Evolutionary conservation across 345 rosid species (phyloP).

Genomic region (Eucalyptus pumila): DNA sequence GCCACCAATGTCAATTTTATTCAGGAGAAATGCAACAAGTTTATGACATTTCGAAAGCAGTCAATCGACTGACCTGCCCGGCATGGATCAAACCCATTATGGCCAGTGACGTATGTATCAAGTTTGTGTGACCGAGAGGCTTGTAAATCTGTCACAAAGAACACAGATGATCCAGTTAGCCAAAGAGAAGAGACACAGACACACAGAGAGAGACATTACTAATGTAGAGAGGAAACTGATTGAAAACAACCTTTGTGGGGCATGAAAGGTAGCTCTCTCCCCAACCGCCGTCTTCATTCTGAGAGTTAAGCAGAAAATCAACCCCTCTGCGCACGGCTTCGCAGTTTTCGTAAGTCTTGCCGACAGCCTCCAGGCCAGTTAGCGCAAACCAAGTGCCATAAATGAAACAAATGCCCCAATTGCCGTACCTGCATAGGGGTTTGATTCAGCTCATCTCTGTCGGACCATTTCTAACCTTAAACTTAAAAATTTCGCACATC

Average conservation of each 20-base stretch:
- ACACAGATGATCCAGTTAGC: not conserved
- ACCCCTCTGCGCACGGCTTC: slow-evolving; percentile 23
- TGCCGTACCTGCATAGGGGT: slow-evolving; percentile 18
- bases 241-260: slow-evolving; percentile 21
- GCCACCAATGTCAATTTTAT: not conserved
- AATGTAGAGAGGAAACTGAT: not conserved
- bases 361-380: slow-evolving; percentile 28
- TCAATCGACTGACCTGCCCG: slow-evolving; percentile 16
- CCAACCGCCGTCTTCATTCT: slow-evolving; percentile 50
- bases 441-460: not conserved
- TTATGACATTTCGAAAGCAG: not conserved
- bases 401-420: slow-evolving; percentile 50
- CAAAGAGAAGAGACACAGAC: not conserved
- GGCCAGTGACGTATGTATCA: slow-evolving; percentile 52
- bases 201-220: not conserved
- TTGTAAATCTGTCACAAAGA: slow-evolving; percentile 22
- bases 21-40: not conserved
- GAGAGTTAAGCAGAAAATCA: slow-evolving; percentile 19
- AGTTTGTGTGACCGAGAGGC: slow-evolving; percentile 25
- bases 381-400: slow-evolving; percentile 45
- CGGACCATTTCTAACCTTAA: not conserved
- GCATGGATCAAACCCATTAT: slow-evolving; percentile 47
- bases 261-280: slow-evolving; percentile 53
- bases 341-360: slow-evolving; percentile 22
- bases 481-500: not conserved